Evolutionary conservation across 2,329 filamentous ascomycete species (phyloP), one percentile per base, ranked within the genome.

Genomic region (Mycosphaerella arachidis): DNA sequence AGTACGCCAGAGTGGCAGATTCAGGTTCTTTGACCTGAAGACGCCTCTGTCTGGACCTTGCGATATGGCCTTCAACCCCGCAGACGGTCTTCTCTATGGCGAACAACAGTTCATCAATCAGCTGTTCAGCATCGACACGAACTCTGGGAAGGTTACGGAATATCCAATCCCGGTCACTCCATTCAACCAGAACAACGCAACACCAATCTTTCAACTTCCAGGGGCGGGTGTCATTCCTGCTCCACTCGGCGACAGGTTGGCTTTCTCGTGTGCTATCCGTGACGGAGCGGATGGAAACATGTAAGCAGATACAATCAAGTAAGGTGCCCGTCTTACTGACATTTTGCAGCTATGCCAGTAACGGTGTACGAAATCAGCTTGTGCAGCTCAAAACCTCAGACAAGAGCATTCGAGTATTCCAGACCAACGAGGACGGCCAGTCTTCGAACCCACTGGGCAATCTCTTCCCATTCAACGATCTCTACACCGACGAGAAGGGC

Each of bases 351-450:
- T 58, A 50, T 50, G 60, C 60, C 16, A 50, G 48, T 31, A 68
- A 67, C 24, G 65, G 65, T 30, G 48, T 66, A 12, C 62, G 63
- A 24, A 68, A 67, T 37, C 65, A 68, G 40, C 62, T 68, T 6
- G 61, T 66, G 8, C 59, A 60, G 13, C 59, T 66, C 58, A 3
- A 33, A 16, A 3, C 52, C 31, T 20, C 31, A 9, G 31, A 20
- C 20, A 24, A 33, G 29, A 40, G 20, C 31, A 27, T 20, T 8
- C 12, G 18, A 9, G 57, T 68, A 43, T 66, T 67, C 37, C 63
- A 66, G n/a, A 55, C 57, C 4, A 63, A 61, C 1, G 35, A 54
- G 10, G 37, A n/a, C 16, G 37, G 10, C 16, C 37, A 16, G 12
- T 35, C 31, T 35, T 35, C 31, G 31, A 67, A 64, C 51, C 57